Base-by-base conservation (phyloP, 163 green algal species). In the Coccomyxa subellipsoidea region DNA sequence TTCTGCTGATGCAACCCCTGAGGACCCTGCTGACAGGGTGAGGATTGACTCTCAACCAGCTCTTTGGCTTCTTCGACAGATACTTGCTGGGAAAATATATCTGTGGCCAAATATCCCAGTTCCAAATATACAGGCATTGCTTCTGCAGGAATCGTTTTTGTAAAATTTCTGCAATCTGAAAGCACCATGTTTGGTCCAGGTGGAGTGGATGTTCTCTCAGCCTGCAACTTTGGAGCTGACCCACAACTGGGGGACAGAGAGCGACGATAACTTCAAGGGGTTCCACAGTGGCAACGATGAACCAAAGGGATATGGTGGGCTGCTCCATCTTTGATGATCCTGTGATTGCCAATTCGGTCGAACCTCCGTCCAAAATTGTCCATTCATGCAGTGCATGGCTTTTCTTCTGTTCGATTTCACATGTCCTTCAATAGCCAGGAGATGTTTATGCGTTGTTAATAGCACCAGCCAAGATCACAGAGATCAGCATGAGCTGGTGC, bases 261-360 rank as follows among this genome's bases (percentile, higher is more conserved):
- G 75, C 38, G 95, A 98, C 83, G 85, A 86, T 34, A 84, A 91
- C 6, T 95, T 92, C 66, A 82, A 91, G 77, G 89, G 86, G 15
- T 59, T 27, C 47, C 92, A 97, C 88, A 97, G 87, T 76, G 96
- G 95, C 80, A 99, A 99, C 88, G 81, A 80, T 0, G 94, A 98
- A 6, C 93, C 93, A 0, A 86, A 90, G 25, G 96, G 96, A 37
- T 99, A 93, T 88, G 96, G 92, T 66, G 38, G 0, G 77, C 77
- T 34, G 25, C 29, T 38, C 36, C 8, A n/a, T n/a, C n/a, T n/a
- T n/a, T n/a, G n/a, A n/a, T n/a, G n/a, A n/a, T n/a, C n/a, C n/a
- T n/a, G 38, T 38, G 84, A 54, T 66, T 59, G 21, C 47, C 15
- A 31, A 5, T 54, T 54, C 1, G 34, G 35, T 34, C 34, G 37